Evolutionary conservation across 257 asterid genomes (phyloP).

Genomic region (Fraxinus anomala): DNA sequence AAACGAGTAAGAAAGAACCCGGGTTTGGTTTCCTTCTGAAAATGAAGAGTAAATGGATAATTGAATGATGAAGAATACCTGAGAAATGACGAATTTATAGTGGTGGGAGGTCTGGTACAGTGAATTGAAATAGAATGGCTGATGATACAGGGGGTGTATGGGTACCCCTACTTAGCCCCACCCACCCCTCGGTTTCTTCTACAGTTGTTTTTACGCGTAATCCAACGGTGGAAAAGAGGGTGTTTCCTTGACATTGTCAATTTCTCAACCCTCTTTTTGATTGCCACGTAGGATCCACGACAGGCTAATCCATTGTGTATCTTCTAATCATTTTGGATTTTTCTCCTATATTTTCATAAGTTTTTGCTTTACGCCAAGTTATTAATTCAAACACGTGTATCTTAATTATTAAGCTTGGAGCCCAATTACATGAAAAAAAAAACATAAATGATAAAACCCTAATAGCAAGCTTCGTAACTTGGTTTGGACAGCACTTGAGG

Average conservation of each 20-base stretch:
- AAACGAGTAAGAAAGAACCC: slow-evolving; percentile 3
- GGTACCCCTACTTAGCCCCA: background rate
- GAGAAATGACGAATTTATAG: slow-evolving; percentile 32
- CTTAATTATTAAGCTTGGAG: background rate
- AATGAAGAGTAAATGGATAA: background rate
- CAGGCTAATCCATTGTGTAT: background rate
- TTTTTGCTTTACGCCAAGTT: background rate
- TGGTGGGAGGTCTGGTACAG: background rate
- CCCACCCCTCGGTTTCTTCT: background rate
- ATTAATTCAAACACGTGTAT: background rate
- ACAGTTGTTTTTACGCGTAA: slow-evolving; percentile 19
- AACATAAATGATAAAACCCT: no score
- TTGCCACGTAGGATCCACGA: slow-evolving; percentile 37
- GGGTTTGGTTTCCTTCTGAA: background rate
- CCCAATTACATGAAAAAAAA: no score
- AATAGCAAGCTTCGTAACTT: no score
- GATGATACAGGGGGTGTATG: slow-evolving; percentile 1
- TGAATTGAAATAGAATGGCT: slow-evolving; percentile 2
- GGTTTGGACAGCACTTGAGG: no score
- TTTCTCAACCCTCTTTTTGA: slow-evolving; percentile 21
- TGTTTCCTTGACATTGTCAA: slow-evolving; percentile 20
- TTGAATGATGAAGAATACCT: slow-evolving; percentile 4
- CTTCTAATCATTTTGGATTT: background rate
- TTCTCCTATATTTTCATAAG: background rate
- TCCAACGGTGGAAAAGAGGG: slow-evolving; percentile 40